Conservation (phyloP, 1,139 yeast genomes). For the Hanseniaspora sp. region DNA sequence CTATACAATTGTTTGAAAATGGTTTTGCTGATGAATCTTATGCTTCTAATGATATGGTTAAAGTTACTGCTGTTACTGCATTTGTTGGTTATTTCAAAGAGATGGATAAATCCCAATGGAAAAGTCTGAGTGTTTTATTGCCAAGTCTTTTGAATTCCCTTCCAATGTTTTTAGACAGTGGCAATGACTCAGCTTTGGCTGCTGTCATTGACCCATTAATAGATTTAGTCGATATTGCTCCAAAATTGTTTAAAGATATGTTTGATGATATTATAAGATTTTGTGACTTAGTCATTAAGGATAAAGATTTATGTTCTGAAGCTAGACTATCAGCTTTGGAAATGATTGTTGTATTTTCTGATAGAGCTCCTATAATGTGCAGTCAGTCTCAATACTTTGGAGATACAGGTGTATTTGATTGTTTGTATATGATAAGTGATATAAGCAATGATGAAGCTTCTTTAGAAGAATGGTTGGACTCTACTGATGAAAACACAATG, state of each 20-base stretch:
- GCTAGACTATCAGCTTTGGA: slow-evolving; percentile 84
- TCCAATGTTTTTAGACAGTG: slow-evolving; percentile 69
- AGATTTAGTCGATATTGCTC: slow-evolving; percentile 85
- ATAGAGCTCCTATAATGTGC: slow-evolving; percentile 92
- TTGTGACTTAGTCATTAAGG: slow-evolving; percentile 68
- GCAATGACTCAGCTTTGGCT: slow-evolving; percentile 71
- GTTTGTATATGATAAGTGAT: slow-evolving; percentile 81
- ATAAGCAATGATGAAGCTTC: slow-evolving; percentile 79
- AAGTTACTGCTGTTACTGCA: slow-evolving; percentile 85
- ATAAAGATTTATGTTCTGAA: slow-evolving; percentile 63
- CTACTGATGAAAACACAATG: slow-evolving; percentile 67
- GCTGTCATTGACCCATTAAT: slow-evolving; percentile 80
- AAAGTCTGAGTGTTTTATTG: slow-evolving; percentile 58
- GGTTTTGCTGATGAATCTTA: slow-evolving; percentile 59
- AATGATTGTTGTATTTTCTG: slow-evolving; percentile 78
- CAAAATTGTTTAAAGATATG: slow-evolving; percentile 85
- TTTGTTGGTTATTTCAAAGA: slow-evolving; percentile 81
- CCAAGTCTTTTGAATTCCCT: slow-evolving; percentile 78
- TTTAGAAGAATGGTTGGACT: slow-evolving; percentile 75
- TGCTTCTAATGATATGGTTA: slow-evolving; percentile 52
- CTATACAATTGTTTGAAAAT: slow-evolving; percentile 58
- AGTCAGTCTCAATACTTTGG: slow-evolving; percentile 66
- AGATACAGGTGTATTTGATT: slow-evolving; percentile 57
- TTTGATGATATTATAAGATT: slow-evolving; percentile 78
- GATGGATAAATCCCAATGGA: slow-evolving; percentile 71